Evolutionary conservation across 2,329 filamentous ascomycete genomes (phyloP).

Genomic region (Botrytis paeoniae): DNA sequence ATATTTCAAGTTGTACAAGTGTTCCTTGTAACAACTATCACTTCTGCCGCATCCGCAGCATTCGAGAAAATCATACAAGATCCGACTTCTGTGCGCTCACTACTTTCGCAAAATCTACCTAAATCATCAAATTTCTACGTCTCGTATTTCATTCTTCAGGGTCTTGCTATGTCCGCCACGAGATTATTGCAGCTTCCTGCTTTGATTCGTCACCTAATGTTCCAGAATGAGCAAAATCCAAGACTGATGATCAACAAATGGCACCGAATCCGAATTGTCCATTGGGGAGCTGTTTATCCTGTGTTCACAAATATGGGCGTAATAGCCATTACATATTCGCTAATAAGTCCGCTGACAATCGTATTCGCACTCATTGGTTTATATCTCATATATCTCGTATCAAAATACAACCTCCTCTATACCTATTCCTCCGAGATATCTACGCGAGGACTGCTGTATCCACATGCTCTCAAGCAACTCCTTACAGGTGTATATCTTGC

Average conservation of each 20-base stretch:
- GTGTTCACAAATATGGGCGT: conserved; percentile 44
- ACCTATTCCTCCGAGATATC: conserved; percentile 60
- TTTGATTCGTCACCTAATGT: conserved; percentile 54
- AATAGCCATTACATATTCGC: conserved; percentile 61
- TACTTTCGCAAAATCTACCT: conserved; percentile 57
- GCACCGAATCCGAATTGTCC: conserved; percentile 50
- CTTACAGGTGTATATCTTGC: conserved; percentile 62
- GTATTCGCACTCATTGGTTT: conserved; percentile 62
- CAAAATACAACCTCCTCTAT: conserved; percentile 64
- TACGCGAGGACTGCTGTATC: conserved; percentile 63
- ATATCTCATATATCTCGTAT: conserved; percentile 61
- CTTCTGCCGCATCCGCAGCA: conserved; percentile 58
- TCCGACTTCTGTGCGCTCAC: conserved; percentile 46
- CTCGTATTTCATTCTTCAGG: conserved; percentile 65
- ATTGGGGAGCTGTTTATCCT: conserved; percentile 59
- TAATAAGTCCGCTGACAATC: conserved; percentile 63
- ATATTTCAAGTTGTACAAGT: conserved; percentile 63
- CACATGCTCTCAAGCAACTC: conserved; percentile 60
- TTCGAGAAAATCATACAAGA: conserved; percentile 50
- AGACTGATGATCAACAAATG: conserved; percentile 58
- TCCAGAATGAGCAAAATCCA: conserved; percentile 59
- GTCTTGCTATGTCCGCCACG: conserved; percentile 58
- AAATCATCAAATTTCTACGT: conserved; percentile 66
- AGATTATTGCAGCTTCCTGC: conserved; percentile 58
- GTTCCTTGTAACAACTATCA: conserved; percentile 64